Evolutionary conservation across 768 basidiomycete genomes (phyloP), one percentile per base, ranked within the genome.

Genomic region (Leccinum uliginosum): DNA sequence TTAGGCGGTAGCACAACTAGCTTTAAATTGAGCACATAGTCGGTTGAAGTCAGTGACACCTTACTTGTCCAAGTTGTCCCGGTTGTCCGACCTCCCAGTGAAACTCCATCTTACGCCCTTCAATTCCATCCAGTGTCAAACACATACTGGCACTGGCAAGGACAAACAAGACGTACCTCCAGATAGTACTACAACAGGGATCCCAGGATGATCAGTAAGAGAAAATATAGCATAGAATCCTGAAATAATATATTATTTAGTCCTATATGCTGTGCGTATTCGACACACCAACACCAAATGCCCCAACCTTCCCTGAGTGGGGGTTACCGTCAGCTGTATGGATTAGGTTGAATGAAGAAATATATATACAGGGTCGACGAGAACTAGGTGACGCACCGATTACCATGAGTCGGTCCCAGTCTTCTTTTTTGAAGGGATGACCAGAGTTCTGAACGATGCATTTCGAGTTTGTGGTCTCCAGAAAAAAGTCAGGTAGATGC

Each of bases 81-180:
- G n/a, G n/a, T n/a, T n/a, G n/a, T n/a, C n/a, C n/a, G n/a, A n/a
- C 89, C 68, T 92, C 91, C 92, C 92, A 97, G 67, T 93, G 89
- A 69, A 96, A 97, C 0, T 85, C 86, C 92, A 94, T 95, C 84
- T 89, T 92, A 66, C 87, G 80, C 44, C 83, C 92, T 80, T 67
- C 62, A 32, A 58, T 19, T 30, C 24, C n/a, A 24, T 51, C 29
- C 14, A 15, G n/a, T 44, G 26, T 51, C 53, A n/a, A 23, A 8
- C 14, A 1, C 11, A 53, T 23, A 69, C 56, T 73, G 26, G n/a
- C n/a, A n/a, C n/a, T n/a, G n/a, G n/a, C n/a, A 74, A 56, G 1
- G 35, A 17, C 9, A 34, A 63, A 26, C 4, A 30, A 4, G 27
- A 12, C 44, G 29, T 64, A 85, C 86, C 80, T 72, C 86, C 89